Evolutionary conservation across 1,284 basidiomycete species (phyloP).

Genomic region (Mycocalia duriaeana): DNA sequence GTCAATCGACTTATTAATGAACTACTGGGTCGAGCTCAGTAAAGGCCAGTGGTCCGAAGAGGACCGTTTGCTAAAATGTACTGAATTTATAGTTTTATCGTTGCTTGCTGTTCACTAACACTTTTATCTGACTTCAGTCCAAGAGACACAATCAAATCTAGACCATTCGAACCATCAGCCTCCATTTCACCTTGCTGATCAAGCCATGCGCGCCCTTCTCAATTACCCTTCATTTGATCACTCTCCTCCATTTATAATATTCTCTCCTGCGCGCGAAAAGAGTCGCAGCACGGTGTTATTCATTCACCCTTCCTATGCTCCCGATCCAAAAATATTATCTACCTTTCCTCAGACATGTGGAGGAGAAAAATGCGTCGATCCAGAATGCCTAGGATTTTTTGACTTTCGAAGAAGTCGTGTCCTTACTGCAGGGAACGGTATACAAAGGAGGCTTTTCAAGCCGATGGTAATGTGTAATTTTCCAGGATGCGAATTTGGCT

Average conservation of each 20-base stretch:
- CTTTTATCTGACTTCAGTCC: no score
- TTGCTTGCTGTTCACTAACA: no score
- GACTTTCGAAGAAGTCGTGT: slow-evolving; percentile 16
- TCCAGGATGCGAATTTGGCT: slow-evolving; percentile 16
- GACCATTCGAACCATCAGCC: no score
- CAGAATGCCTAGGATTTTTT: slow-evolving; percentile 16
- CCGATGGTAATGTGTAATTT: slow-evolving; percentile 18
- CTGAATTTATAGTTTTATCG: no score
- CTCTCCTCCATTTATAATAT: slow-evolving; percentile 23
- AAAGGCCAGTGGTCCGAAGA: slow-evolving; percentile 17
- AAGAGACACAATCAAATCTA: no score
- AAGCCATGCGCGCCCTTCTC: slow-evolving; percentile 22
- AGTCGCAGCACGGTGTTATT: slow-evolving; percentile 17
- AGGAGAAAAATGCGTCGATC: slow-evolving; percentile 9
- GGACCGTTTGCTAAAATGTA: slow-evolving; percentile 16
- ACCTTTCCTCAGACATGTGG: slow-evolving; percentile 17
- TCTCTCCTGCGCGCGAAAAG: slow-evolving; percentile 11
- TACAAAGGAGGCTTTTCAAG: no score
- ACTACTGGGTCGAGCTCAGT: slow-evolving; percentile 23
- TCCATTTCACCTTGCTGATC: slow-evolving; percentile 20
- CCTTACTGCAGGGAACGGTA: slow-evolving; percentile 13
- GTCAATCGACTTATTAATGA: slow-evolving; percentile 14
- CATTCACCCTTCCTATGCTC: slow-evolving; percentile 15
- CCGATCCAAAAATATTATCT: slow-evolving; percentile 11
- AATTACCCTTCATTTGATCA: slow-evolving; percentile 21